A percentile compares a stretch with the other conserved stretches of the same genome.
phyloP scores from a whole-genome alignment of 805 yeast species.

The Candida glaebosa region DNA sequence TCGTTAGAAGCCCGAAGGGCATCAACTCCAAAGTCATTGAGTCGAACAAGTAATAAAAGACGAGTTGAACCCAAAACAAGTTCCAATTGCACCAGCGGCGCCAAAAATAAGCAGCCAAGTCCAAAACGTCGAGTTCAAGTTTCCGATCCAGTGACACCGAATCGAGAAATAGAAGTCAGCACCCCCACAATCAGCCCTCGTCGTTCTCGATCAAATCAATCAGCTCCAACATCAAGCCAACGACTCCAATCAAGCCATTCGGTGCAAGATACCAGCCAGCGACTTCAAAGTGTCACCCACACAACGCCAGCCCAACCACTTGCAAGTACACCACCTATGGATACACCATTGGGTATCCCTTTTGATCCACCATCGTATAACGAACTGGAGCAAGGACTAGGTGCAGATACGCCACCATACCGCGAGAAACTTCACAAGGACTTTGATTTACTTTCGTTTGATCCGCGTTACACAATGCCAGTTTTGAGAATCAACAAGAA shows the following conservation, averaged over 20 bases:
- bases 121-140: not conserved
- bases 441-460: conserved; percentile 24
- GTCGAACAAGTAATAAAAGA: not conserved
- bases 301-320: too few species aligned
- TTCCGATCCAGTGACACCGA: too few species aligned
- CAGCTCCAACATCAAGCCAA: too few species aligned
- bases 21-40: not conserved
- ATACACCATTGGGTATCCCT: too few species aligned
- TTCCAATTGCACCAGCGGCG: too few species aligned
- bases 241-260: too few species aligned
- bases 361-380: conserved; percentile 7
- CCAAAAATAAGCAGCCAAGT: not conserved
- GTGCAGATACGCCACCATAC: conserved; percentile 22
- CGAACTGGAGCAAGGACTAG: conserved; percentile 9
- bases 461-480: conserved; percentile 22
- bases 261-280: too few species aligned
- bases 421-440: conserved; percentile 20
- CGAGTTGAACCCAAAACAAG: not conserved
- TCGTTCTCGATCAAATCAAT: too few species aligned
- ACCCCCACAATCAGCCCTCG: too few species aligned
- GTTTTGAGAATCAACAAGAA: conserved; percentile 20
- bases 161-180: too few species aligned
- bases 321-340: too few species aligned
- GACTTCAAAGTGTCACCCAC: too few species aligned
- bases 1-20: not conserved